phyloP scores from a whole-genome alignment of 805 yeast species.

The Lipomyces yamanashiensis region DNA sequence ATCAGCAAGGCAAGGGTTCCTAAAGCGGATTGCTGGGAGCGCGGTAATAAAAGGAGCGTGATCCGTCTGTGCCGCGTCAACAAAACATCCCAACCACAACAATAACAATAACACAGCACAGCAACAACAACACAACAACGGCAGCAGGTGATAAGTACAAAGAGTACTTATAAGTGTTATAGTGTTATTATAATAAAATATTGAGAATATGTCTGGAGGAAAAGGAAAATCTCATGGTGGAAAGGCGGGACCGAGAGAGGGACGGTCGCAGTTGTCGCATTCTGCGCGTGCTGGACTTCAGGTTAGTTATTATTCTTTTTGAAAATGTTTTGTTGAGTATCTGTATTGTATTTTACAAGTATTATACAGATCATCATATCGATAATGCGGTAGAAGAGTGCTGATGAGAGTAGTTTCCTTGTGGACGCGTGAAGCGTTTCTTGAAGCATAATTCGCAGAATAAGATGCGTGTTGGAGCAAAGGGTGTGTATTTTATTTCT shows the following conservation, averaged over 20 bases:
- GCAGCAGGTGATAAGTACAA: not conserved
- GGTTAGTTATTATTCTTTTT: constrained; percentile 17
- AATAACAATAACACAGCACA: too few species aligned
- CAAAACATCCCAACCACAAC: not conserved
- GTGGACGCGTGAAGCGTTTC: constrained; percentile 97
- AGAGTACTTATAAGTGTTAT: too few species aligned
- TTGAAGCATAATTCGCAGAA: constrained; percentile 89
- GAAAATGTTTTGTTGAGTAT: too few species aligned
- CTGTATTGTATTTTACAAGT: too few species aligned
- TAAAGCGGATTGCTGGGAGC: constrained; percentile 16
- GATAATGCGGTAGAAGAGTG: not conserved
- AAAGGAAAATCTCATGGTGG: constrained; percentile 80
- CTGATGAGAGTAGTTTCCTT: constrained; percentile 74
- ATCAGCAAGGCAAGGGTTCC: constrained; percentile 8
- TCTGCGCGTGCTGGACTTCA: constrained; percentile 89
- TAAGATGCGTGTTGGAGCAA: constrained; percentile 78
- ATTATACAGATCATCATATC: not conserved
- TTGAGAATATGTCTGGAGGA: constrained; percentile 76
- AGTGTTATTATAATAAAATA: too few species aligned
- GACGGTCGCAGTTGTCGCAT: constrained; percentile 73
- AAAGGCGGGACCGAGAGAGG: constrained; percentile 82
- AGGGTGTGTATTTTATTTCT: constrained; percentile 46
- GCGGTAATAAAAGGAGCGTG: not conserved
- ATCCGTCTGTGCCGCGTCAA: constrained; percentile 6
- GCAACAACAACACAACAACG: not conserved